Conservation (phyloP, 805 yeast genomes). For the Pichia thaimueangensis region DNA sequence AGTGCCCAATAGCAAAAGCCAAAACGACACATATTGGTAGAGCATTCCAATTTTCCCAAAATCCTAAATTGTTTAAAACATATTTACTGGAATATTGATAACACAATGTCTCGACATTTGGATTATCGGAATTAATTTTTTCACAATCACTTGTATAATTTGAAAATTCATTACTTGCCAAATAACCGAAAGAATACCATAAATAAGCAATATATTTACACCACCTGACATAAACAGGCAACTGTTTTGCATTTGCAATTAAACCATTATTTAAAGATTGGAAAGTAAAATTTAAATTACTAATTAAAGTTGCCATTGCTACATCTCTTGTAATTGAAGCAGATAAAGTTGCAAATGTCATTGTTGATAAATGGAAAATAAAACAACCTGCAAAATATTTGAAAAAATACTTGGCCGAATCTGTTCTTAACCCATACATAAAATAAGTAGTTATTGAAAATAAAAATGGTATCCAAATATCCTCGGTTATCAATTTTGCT, state of each 20-base stretch:
- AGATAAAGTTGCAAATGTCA: conserved; percentile 45
- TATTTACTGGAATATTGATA: conserved; percentile 48
- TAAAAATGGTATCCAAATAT: conserved; percentile 52
- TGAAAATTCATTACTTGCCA: conserved; percentile 59
- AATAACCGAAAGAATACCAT: conserved; percentile 74
- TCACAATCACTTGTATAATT: conserved; percentile 54
- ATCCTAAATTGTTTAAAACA: conserved; percentile 53
- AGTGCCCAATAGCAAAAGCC: conserved; percentile 54
- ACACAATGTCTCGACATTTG: conserved; percentile 32
- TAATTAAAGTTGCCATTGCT: conserved; percentile 52
- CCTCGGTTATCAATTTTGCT: conserved; percentile 63
- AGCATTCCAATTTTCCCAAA: conserved; percentile 54
- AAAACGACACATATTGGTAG: conserved; percentile 57
- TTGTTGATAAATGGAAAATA: conserved; percentile 49
- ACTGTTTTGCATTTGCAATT: conserved; percentile 60
- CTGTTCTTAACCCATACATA: conserved; percentile 64
- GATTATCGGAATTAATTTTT: conserved; percentile 28
- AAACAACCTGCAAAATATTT: conserved; percentile 54
- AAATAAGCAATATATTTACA: conserved; percentile 66
- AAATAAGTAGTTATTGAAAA: conserved; percentile 62
- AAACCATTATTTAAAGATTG: conserved; percentile 79
- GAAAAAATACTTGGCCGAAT: conserved; percentile 45
- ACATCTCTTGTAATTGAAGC: conserved; percentile 58
- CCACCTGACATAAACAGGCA: conserved; percentile 89
- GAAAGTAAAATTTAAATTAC: conserved; percentile 59